Evolutionary conservation across 2,329 filamentous ascomycete species (phyloP).

Genomic region (Intubia oerlemansii): DNA sequence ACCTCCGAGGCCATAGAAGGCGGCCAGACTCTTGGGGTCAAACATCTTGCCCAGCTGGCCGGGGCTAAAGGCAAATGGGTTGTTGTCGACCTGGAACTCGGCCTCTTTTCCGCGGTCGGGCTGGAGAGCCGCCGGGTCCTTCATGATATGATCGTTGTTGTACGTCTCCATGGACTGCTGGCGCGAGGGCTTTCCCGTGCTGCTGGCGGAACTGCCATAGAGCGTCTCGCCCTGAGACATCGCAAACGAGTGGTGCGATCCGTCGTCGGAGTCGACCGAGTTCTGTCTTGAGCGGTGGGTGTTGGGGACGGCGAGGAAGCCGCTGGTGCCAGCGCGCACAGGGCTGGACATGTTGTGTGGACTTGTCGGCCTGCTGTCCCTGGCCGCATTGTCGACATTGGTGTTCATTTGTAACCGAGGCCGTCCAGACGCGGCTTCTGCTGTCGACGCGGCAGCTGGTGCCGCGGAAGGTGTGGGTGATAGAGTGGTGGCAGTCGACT

Average conservation of each 20-base stretch:
- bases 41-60: slow-evolving; percentile 74
- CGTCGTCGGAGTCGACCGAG: slow-evolving; percentile 47
- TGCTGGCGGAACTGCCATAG: slow-evolving; percentile 24
- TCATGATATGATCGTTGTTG: slow-evolving; percentile 33
- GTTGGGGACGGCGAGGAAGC: slow-evolving; percentile 46
- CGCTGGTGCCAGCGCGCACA: slow-evolving; percentile 18
- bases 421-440: too few relatives aligned
- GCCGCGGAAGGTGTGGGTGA: too few relatives aligned
- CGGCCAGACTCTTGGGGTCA: slow-evolving; percentile 69
- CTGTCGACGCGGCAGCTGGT: too few relatives aligned
- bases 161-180: slow-evolving; percentile 7
- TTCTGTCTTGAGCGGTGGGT: slow-evolving; percentile 39
- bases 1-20: slow-evolving; percentile 65
- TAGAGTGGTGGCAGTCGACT: too few relatives aligned
- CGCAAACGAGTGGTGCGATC: slow-evolving; percentile 30
- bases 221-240: slow-evolving; percentile 43
- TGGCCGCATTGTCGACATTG: too few relatives aligned
- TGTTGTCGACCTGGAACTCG: slow-evolving; percentile 57
- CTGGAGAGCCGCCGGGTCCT: slow-evolving; percentile 45
- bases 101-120: slow-evolving; percentile 57
- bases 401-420: too few relatives aligned
- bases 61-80: slow-evolving; percentile 68
- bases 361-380: slow-evolving; percentile 45
- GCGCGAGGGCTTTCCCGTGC: slow-evolving; percentile 18
- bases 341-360: slow-evolving; percentile 51